Evolutionary conservation across 148 eudicot genomes (phyloP).

Genomic region (Arbutus unedo): DNA sequence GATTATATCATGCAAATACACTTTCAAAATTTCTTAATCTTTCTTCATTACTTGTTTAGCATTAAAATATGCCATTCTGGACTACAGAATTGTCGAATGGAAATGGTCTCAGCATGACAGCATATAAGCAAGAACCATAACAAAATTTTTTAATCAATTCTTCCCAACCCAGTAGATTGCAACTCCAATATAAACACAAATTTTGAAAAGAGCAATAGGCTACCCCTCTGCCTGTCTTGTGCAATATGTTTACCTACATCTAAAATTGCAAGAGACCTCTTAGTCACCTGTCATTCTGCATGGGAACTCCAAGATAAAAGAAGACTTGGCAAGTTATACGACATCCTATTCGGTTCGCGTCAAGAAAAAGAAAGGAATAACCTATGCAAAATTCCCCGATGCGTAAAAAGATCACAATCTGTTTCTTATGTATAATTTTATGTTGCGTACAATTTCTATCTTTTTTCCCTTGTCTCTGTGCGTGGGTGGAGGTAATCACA

Average conservation of each 20-base stretch:
- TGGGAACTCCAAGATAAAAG: not conserved
- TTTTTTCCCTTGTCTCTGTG: not conserved
- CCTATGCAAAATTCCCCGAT: not conserved
- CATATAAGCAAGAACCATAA: not conserved
- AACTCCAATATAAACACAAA: not conserved
- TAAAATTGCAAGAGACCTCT: not conserved
- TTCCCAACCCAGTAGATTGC: not conserved
- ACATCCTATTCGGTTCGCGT: not conserved
- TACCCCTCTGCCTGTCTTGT: not conserved
- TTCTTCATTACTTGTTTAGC: not conserved
- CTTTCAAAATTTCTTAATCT: not conserved
- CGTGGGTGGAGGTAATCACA: not conserved
- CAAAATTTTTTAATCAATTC: not conserved
- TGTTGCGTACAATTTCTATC: not conserved
- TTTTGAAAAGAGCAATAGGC: not conserved
- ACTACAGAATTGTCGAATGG: not conserved
- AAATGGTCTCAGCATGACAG: not conserved
- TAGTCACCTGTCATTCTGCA: not conserved
- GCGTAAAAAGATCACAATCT: not conserved
- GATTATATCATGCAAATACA: not conserved
- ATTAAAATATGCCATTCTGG: not conserved
- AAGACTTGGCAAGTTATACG: not conserved
- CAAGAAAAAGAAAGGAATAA: slow-evolving; percentile 2
- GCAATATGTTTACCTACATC: not conserved
- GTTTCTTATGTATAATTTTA: not conserved